Evolutionary conservation across 352 stramenopile genomes (phyloP), one percentile per base, ranked within the genome.

Genomic region (Phytopythium montanum): DNA sequence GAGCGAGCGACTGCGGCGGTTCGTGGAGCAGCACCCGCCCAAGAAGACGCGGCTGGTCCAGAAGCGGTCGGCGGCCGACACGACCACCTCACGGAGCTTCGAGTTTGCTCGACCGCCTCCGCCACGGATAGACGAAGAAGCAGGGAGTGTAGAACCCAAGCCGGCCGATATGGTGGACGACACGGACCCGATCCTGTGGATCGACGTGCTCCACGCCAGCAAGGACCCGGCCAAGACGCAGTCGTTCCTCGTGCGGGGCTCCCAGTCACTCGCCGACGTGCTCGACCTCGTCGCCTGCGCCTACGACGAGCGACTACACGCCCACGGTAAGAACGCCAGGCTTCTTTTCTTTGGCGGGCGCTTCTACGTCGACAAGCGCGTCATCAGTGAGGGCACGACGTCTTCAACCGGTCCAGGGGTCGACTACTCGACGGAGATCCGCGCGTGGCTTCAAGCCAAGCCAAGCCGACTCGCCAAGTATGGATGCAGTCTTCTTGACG

Each of bases 121-220:
- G 2, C 50, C 68, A 19, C 34, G 55, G 2, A 41, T 59, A 36
- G 44, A 19, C 16, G 33, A 61, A 12, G 31, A 70, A 8, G 14
- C 36, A 62, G 18, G 34, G 21, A 56, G 33, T 54, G 16, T 42
- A 45, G 28, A 48, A 59, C 16, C n/a, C n/a, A 50, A 38, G 39
- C 29, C 1, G n/a, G 16, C 39, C 1, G 25, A 2, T 6, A 51
- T 9, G 28, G 41, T 42, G n/a, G 61, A 45, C 18, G 61, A 72
- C 18, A 72, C 60, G 13, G 81, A 92, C 58, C 68, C 81, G 19
- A 61, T 92, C 44, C 51, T 89, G 56, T 89, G 78, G 78, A 67
- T 90, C 28, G 82, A 92, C 44, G 78, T 92, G 48, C 69, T 90
- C 38, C 82, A 92, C 64, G 69, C 82, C 28, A 82, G 70, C 41